A percentile compares a stretch with the other conserved stretches of the same genome.
Conservation (phyloP, 2,329 filamentous ascomycete genomes). For the Penicillium corylophilum region DNA sequence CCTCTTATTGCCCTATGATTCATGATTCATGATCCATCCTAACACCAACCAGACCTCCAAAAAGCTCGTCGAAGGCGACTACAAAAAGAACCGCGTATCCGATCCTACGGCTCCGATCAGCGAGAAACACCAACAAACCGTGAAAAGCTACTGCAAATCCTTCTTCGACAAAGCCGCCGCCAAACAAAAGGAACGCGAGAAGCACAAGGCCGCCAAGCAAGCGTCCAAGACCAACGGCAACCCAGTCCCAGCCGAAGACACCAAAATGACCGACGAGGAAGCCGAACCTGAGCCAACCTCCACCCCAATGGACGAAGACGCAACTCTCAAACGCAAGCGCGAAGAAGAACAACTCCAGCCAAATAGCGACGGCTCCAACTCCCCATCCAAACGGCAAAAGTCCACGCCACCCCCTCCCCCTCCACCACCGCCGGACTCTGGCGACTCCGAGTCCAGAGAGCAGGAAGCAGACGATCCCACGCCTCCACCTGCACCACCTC, state of each 20-base stretch:
- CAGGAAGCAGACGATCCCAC: constrained; percentile 12
- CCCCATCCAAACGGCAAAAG: constrained; percentile 58
- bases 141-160: constrained; percentile 79
- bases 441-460: constrained; percentile 9
- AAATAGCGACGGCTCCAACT: constrained; percentile 30
- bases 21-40: not conserved
- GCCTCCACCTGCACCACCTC: not conserved
- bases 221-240: constrained; percentile 25
- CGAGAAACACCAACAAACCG: constrained; percentile 74
- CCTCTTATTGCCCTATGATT: not conserved
- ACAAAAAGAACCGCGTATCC: constrained; percentile 81
- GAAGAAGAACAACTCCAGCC: constrained; percentile 9
- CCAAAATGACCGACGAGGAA: constrained; percentile 46
- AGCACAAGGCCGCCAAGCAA: constrained; percentile 56
- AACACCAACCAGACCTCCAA: constrained; percentile 62
- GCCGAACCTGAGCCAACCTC: constrained; percentile 40
- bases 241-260: constrained; percentile 23
- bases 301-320: constrained; percentile 48
- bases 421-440: constrained; percentile 33
- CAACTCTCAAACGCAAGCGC: constrained; percentile 20
- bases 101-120: constrained; percentile 71
- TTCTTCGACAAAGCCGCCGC: constrained; percentile 83
- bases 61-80: constrained; percentile 88
- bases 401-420: constrained; percentile 40
- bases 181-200: constrained; percentile 70